phyloP scores from a whole-genome alignment of 2,329 filamentous ascomycete species.

The Alternaria hordeiaustralica region DNA sequence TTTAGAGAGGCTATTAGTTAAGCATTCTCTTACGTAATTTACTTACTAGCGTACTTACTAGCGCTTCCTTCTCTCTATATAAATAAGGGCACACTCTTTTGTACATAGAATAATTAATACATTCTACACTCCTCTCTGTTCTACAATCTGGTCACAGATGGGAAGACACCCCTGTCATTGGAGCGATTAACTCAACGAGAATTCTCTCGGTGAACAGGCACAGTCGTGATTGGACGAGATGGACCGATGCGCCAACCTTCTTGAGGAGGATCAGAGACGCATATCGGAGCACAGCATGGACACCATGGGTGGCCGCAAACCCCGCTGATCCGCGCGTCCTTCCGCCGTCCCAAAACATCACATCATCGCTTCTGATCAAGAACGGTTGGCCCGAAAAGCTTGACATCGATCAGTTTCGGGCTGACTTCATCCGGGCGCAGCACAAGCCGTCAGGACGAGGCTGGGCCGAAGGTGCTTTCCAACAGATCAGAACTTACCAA shows the following conservation, averaged over 20 bases:
- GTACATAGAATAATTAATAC: too few relatives aligned
- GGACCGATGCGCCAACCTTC: conserved; percentile 14
- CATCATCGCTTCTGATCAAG: conserved; percentile 1
- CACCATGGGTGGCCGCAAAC: conserved; percentile 24
- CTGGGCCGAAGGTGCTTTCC: conserved; percentile 1
- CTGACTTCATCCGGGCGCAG: conserved; percentile 18
- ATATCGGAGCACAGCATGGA: conserved; percentile 9
- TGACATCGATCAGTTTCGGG: conserved; percentile 14
- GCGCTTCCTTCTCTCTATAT: too few relatives aligned
- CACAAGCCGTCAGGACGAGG: conserved; percentile 7
- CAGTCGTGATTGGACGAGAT: neutral
- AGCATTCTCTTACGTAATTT: too few relatives aligned
- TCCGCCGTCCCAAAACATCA: neutral
- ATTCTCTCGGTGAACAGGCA: neutral
- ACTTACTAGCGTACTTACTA: too few relatives aligned
- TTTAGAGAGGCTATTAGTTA: too few relatives aligned
- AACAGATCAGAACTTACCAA: neutral
- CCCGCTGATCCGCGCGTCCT: conserved; percentile 6
- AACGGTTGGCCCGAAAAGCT: conserved; percentile 19
- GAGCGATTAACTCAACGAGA: neutral
- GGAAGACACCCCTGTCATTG: neutral
- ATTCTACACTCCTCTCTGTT: too few relatives aligned
- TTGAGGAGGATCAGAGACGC: conserved; percentile 14
- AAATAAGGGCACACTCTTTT: too few relatives aligned
- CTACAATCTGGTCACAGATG: neutral